Evolutionary conservation across 306 rosid species (phyloP), one percentile per base, ranked within the genome.

Genomic region (Cicer chorassanicum): DNA sequence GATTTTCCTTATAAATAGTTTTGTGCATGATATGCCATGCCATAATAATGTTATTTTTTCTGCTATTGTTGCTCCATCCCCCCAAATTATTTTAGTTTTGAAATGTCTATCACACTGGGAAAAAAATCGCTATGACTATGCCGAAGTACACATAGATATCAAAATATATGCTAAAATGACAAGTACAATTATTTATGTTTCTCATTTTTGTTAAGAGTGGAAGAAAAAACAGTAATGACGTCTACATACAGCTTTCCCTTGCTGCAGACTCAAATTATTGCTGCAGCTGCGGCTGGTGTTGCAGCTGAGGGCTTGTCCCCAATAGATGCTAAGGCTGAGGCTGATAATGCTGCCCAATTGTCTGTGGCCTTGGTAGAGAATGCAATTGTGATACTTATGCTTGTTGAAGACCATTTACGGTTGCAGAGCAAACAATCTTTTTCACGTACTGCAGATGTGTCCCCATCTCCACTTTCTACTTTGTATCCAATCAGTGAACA

Each of bases 401-500:
- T 94, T 72, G 99, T 90, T 66, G 99, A 94, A 97, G 99, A 94
- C 86, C 99, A 94, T 88, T 85, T 94, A 80, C 93, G 99, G 62
- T 73, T 88, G 75, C 99, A 92, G 70, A 82, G 96, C 83, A 94
- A 89, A 80, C 84, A 84, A 59, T 90, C 87, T 49, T 84, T 92
- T 83, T 85, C 89, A 40, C 83, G 51, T 72, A 73, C 84, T 81
- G n/a, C 69, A 49, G 86, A 89, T 86, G 83, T 80, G 79, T 88
- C 91, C 40, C 84, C 85, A 48, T 90, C 96, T 78, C 92, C 91
- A 7, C 85, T 85, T 82, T 80, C 93, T 76, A 85, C 78, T 29
- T 84, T 82, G 56, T 74, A 82, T 72, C 83, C 92, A 34, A 42
- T 67, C 78, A 82, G 77, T 42, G 85, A 82, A 77, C 80, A 13